Base-by-base conservation (phyloP, 345 rosid genomes). In the Cardamine resedifolia region DNA sequence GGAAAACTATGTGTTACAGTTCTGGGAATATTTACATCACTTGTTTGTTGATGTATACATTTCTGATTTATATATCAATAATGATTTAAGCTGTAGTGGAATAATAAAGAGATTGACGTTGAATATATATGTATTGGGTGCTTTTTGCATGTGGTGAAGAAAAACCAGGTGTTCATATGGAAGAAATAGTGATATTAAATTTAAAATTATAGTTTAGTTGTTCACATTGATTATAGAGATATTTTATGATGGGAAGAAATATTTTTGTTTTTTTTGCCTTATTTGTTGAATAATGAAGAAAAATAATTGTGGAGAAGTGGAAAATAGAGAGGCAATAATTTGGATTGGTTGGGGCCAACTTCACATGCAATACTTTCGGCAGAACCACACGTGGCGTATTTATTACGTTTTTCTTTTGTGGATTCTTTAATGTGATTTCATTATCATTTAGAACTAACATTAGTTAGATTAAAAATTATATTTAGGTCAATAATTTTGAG, bases 311-410 rank as follows among this genome's bases (percentile, higher is more conserved):
- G 73, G 63, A 59, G 27, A 59, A 2, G 23, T 16, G 6, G 58
- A n/a, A 48, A 50, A 6, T 33, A 49, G 45, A 24, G 58, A 43
- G 49, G 43, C 62, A 53, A 69, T 76, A 55, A 68, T 76, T 51
- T n/a, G 53, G 45, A 55, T 70, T 69, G 7, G 75, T 63, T 76
- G 74, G 70, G 43, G 38, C 11, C 75, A 69, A 69, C 26, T 69
- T 76, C 79, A 70, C 79, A 76, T 76, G 79, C 79, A 63, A 36
- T 39, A 27, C 75, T 55, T 63, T 63, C 51, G 48, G 45, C 27
- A 62, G 33, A 55, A 7, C 47, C 71, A 70, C 71, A 69, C 75
- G 66, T 63, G 53, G 71, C 73, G 14, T 75, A 33, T 68, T 75
- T 68, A 60, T 61, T 68, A 31, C 66, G 33, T 51, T 23, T 43